These are phyloP conservation scores for Kockovaella imperatae DNA, from an alignment of 768 basidiomycete species.

Conservation along the genomic window DNA sequence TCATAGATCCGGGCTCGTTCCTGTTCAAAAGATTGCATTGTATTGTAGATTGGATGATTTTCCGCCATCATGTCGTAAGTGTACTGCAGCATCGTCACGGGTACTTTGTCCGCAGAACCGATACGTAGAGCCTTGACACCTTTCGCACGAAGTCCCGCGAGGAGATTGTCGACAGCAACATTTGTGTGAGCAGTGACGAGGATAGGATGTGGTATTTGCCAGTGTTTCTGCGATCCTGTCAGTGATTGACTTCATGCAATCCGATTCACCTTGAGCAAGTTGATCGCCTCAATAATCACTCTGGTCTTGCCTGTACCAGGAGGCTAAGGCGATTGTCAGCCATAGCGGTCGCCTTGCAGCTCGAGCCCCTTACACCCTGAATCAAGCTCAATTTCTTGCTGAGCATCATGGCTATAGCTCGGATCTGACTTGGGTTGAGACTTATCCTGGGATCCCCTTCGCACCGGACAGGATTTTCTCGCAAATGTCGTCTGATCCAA, in stretches of 20 bases:
- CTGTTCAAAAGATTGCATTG: too few species aligned
- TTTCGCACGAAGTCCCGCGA: slow-evolving; percentile 58
- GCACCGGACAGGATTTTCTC: slow-evolving; percentile 54
- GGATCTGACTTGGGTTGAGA: slow-evolving; percentile 68
- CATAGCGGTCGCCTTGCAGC: background rate
- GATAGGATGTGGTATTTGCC: slow-evolving; percentile 71
- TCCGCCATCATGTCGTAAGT: too few species aligned
- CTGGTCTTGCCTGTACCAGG: slow-evolving; percentile 66
- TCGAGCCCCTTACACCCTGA: slow-evolving; percentile 61
- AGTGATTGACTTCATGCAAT: background rate
- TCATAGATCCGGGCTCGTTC: background rate
- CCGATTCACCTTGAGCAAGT: slow-evolving; percentile 59
- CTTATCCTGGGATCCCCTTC: slow-evolving; percentile 71
- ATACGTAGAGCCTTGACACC: slow-evolving; percentile 69
- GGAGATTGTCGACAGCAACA: slow-evolving; percentile 82
- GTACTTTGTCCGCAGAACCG: slow-evolving; percentile 57
- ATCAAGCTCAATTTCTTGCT: slow-evolving; percentile 69
- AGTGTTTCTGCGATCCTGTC: slow-evolving; percentile 54
- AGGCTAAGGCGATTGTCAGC: slow-evolving; percentile 13
- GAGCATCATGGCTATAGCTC: slow-evolving; percentile 80
- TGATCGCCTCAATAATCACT: slow-evolving; percentile 78
- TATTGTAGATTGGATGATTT: too few species aligned
- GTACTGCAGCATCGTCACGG: too few species aligned
- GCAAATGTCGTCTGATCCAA: slow-evolving; percentile 72
- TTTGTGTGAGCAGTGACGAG: slow-evolving; percentile 94